Conservation (phyloP, 371 early-diverging fungal genomes). For the Massospora cicadina region DNA sequence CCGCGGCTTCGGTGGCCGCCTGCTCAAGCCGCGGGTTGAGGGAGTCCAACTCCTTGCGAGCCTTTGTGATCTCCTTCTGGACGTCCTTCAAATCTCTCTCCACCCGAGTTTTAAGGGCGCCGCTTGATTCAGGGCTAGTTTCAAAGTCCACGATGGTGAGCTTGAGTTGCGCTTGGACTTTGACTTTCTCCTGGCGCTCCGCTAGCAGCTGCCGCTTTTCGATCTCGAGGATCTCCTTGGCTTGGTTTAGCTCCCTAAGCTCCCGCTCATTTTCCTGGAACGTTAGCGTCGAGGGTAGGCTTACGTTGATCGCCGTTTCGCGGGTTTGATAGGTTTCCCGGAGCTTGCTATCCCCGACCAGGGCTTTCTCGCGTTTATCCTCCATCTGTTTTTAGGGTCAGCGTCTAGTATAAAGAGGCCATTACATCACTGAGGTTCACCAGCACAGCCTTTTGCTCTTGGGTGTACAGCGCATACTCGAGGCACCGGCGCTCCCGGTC, state of each 20-base stretch:
- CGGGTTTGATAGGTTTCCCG: conserved; percentile 16
- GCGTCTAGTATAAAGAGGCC: background rate
- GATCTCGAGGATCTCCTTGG: conserved; percentile 23
- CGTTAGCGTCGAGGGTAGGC: background rate
- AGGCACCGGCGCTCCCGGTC: conserved; percentile 75
- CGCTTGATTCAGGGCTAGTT: conserved; percentile 9
- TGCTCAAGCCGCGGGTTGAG: conserved; percentile 1
- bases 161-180: conserved; percentile 33
- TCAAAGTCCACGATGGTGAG: conserved; percentile 32
- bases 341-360: conserved; percentile 21
- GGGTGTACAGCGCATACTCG: conserved; percentile 80
- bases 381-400: conserved; percentile 21
- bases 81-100: background rate
- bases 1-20: background rate
- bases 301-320: conserved; percentile 22
- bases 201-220: conserved; percentile 37
- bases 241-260: conserved; percentile 24
- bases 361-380: conserved; percentile 26
- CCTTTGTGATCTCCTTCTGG: background rate
- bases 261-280: conserved; percentile 20
- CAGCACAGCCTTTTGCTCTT: conserved; percentile 27
- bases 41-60: background rate
- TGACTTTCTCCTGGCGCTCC: conserved; percentile 31
- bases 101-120: background rate
- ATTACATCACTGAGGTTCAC: background rate